Conservation (phyloP, 805 yeast species). For the Saturnispora sekii region DNA sequence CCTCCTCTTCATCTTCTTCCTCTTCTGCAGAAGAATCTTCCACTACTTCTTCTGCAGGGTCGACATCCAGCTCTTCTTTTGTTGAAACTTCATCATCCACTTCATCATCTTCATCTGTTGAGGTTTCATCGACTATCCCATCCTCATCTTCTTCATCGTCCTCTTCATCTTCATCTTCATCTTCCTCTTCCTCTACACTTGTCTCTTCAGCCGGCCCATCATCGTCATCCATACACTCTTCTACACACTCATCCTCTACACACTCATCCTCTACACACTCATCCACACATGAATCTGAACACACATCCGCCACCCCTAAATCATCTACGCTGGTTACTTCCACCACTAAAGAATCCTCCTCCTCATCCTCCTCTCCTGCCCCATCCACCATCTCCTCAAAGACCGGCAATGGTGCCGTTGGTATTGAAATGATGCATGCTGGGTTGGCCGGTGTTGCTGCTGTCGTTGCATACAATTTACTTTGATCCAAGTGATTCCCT, state of each 20-base stretch:
- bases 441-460: conserved; percentile 17
- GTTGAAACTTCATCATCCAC: conserved; percentile 14
- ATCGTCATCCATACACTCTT: conserved; percentile 13
- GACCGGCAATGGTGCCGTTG: conserved; percentile 12
- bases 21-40: conserved; percentile 17
- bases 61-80: conserved; percentile 9
- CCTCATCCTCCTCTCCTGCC: conserved; percentile 11
- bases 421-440: conserved; percentile 17
- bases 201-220: conserved; percentile 16
- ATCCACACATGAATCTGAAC: conserved; percentile 11
- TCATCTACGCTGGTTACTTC: conserved; percentile 5
- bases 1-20: conserved; percentile 25
- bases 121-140: conserved; percentile 19
- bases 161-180: conserved; percentile 13
- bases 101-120: conserved; percentile 19
- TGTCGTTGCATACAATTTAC: conserved; percentile 14
- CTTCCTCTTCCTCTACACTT: conserved; percentile 22
- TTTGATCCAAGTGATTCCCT: conserved; percentile 2
- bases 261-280: conserved; percentile 3
- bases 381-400: conserved; percentile 9
- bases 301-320: conserved; percentile 3
- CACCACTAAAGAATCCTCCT: conserved; percentile 7
- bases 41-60: conserved; percentile 5
- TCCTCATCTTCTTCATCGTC: conserved; percentile 13
- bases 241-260: conserved; percentile 5